Conservation (phyloP, 345 rosid species). For the Gossypium rotundifolium region DNA sequence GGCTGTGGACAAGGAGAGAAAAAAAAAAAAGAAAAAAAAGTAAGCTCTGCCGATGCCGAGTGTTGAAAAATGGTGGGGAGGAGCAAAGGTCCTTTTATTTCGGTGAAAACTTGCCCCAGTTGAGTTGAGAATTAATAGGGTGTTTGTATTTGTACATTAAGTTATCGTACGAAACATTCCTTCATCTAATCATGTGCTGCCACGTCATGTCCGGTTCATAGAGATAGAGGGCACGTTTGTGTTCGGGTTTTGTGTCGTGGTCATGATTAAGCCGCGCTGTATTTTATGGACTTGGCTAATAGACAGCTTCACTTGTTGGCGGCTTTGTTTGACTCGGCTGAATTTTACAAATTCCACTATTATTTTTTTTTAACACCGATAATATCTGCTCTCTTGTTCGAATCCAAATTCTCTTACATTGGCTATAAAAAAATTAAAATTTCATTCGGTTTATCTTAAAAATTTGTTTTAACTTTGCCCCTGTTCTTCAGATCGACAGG, state of each 20-base stretch:
- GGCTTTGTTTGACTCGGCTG: background rate
- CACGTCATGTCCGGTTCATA: constrained; percentile 6
- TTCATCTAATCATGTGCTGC: background rate
- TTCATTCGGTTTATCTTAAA: no score
- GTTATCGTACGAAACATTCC: constrained; percentile 7
- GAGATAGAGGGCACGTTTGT: background rate
- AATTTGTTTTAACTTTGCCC: no score
- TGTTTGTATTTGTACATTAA: background rate
- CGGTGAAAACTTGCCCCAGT: background rate
- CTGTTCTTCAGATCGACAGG: no score
- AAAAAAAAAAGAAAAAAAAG: background rate
- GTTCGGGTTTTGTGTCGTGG: background rate
- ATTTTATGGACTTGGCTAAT: no score
- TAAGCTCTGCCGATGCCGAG: constrained; percentile 14
- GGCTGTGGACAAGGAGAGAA: background rate
- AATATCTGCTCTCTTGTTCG: no score
- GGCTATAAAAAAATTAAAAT: no score
- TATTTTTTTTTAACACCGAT: no score
- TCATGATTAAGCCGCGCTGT: background rate
- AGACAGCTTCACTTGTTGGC: background rate
- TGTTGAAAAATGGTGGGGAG: background rate
- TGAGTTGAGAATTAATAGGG: constrained; percentile 8
- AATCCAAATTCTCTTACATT: fast-evolving
- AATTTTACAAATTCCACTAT: background rate
- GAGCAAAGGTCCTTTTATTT: constrained; percentile 9